Evolutionary conservation across 495 filamentous ascomycete species (phyloP).

Genomic region (Chlorociboria aeruginascens): DNA sequence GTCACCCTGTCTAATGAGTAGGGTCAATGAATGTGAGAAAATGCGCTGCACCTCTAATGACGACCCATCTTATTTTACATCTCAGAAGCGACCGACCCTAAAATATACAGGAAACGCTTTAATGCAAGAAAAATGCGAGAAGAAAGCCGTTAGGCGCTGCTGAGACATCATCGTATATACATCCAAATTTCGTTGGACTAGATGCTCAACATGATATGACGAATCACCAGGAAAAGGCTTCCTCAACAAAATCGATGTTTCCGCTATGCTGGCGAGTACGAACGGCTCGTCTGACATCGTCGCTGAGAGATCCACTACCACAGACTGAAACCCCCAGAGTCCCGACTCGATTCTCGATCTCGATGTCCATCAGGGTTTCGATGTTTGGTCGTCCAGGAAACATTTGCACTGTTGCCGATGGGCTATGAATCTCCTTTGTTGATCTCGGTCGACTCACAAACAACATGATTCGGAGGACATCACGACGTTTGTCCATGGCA

Average conservation of each 20-base stretch:
- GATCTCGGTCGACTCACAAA: constrained; percentile 80
- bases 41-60: too few relatives aligned
- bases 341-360: constrained; percentile 66
- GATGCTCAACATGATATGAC: too few relatives aligned
- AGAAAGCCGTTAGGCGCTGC: too few relatives aligned
- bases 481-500: constrained; percentile 66
- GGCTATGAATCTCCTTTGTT: constrained; percentile 68
- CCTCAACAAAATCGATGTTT: constrained; percentile 81
- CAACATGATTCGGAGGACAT: constrained; percentile 72
- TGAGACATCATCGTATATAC: too few relatives aligned
- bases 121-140: too few relatives aligned
- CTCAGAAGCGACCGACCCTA: too few relatives aligned
- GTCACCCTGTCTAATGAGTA: too few relatives aligned
- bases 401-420: constrained; percentile 80
- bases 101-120: too few relatives aligned
- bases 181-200: too few relatives aligned
- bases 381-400: constrained; percentile 56
- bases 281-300: constrained; percentile 69
- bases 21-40: too few relatives aligned
- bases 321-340: constrained; percentile 81
- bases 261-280: constrained; percentile 51
- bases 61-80: too few relatives aligned
- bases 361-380: constrained; percentile 60
- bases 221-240: constrained; percentile 77
- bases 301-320: constrained; percentile 78